These are phyloP conservation scores for Mortierella sp. DNA, from an alignment of 371 early-diverging fungal genomes.

Conservation along the genomic window DNA sequence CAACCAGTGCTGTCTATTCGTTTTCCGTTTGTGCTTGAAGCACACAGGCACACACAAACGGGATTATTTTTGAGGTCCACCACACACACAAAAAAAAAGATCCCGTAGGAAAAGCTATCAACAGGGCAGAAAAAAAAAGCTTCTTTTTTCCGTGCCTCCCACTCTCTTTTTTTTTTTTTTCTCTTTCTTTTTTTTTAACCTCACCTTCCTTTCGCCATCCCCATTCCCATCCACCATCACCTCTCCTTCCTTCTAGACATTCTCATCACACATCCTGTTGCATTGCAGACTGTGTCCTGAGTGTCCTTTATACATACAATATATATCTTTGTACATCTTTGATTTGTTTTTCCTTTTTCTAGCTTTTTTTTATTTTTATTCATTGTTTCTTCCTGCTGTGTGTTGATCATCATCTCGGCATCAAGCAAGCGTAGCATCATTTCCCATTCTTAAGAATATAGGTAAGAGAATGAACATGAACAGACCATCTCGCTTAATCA, in stretches of 20 bases:
- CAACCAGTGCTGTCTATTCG: neutral
- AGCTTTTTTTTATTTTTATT: conserved; percentile 7
- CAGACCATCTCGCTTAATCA: neutral
- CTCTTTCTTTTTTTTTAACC: neutral
- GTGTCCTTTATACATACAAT: too few relatives aligned
- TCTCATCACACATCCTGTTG: conserved; percentile 4
- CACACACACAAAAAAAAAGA: too few relatives aligned
- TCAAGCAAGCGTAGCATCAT: conserved; percentile 7
- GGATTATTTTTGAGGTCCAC: neutral
- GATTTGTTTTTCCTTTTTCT: conserved; percentile 8
- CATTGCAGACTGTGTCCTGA: neutral
- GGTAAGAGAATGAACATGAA: conserved; percentile 1
- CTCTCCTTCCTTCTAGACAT: neutral
- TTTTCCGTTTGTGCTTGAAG: neutral
- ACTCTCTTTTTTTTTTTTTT: conserved; percentile 1
- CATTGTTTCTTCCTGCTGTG: neutral
- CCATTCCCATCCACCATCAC: conserved; percentile 8
- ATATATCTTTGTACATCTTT: neutral
- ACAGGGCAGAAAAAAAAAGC: conserved; percentile 28
- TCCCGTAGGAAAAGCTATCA: neutral
- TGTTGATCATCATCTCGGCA: conserved; percentile 12
- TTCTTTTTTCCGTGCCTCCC: conserved; percentile 9
- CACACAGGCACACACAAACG: neutral
- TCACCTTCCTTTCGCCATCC: conserved; percentile 3
- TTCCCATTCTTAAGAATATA: conserved; percentile 14